phyloP scores from a whole-genome alignment of 495 filamentous ascomycete genomes.

The Amniculicola lignicola region DNA sequence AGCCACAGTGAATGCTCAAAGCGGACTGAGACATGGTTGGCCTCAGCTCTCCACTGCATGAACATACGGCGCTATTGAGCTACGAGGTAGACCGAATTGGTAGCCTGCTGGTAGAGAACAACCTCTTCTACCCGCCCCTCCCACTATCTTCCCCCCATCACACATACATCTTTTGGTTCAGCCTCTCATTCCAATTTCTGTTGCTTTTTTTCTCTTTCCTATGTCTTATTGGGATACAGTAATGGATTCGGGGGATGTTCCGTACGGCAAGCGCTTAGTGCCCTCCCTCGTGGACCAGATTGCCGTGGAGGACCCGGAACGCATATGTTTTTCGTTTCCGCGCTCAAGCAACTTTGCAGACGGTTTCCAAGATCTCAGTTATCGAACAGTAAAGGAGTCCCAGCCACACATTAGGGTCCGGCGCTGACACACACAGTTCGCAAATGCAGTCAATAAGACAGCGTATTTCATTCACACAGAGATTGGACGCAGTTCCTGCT shows the following conservation, averaged over 20 bases:
- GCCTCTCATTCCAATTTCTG: neutral
- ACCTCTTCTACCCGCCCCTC: neutral
- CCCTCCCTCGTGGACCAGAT: slow-evolving; percentile 20
- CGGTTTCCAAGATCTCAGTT: slow-evolving; percentile 20
- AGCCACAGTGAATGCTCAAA: slow-evolving; percentile 5
- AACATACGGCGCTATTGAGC: neutral
- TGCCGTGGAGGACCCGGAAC: slow-evolving; percentile 10
- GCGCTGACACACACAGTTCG: slow-evolving; percentile 11
- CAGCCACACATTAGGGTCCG: neutral
- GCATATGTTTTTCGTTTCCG: slow-evolving; percentile 26
- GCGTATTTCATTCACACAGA: slow-evolving; percentile 28
- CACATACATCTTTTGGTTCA: slow-evolving; percentile 1
- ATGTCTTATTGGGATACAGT: slow-evolving; percentile 30
- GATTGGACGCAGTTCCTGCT: slow-evolving; percentile 25
- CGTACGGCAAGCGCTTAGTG: slow-evolving; percentile 17
- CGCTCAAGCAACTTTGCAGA: slow-evolving; percentile 12
- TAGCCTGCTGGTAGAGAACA: neutral
- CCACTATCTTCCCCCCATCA: neutral
- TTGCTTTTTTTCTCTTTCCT: neutral
- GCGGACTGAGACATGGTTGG: slow-evolving; percentile 14
- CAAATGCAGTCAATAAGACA: slow-evolving; percentile 25
- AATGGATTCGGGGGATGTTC: slow-evolving; percentile 12
- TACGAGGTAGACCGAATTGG: neutral
- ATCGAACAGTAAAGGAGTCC: slow-evolving; percentile 6
- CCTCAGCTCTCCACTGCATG: slow-evolving; percentile 12